Conservation (phyloP, 129 eudicot genomes). For the Helichrysum umbraculigerum region DNA sequence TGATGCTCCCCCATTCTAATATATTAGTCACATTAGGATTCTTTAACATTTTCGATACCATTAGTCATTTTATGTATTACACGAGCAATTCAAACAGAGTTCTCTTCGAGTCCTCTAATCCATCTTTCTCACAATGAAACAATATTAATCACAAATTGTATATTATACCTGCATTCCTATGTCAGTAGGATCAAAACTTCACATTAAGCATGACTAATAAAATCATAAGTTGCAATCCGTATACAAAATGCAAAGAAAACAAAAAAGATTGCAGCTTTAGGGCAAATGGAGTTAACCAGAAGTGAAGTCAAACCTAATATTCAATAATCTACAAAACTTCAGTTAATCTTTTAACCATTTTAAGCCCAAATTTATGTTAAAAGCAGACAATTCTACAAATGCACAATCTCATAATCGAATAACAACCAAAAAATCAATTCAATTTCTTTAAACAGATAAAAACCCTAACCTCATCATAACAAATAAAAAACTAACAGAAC, state of each 20-base stretch:
- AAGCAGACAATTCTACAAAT: not conserved
- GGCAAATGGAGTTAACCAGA: not conserved
- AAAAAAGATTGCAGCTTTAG: not conserved
- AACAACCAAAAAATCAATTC: not conserved
- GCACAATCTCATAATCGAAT: conserved; percentile 2
- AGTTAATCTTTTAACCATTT: not conserved
- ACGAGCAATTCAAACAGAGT: not conserved
- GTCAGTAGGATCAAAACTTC: not conserved
- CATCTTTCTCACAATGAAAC: not conserved
- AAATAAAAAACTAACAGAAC: conserved; percentile 7
- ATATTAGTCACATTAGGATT: not conserved
- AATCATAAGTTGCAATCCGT: not conserved
- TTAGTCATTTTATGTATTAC: not conserved
- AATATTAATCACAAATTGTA: not conserved
- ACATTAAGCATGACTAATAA: not conserved
- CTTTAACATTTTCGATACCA: not conserved
- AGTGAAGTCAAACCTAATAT: not conserved
- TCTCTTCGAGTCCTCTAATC: not conserved
- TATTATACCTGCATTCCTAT: not conserved
- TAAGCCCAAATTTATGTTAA: conserved; percentile 17
- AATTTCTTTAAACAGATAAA: not conserved
- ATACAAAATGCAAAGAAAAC: no score
- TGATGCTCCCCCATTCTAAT: conserved; percentile 1
- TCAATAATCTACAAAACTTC: not conserved
- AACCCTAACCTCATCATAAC: conserved; percentile 11